Evolutionary conservation across 805 yeast genomes (phyloP), one percentile per base, ranked within the genome.

Genomic region (Yarrowia porcina): DNA sequence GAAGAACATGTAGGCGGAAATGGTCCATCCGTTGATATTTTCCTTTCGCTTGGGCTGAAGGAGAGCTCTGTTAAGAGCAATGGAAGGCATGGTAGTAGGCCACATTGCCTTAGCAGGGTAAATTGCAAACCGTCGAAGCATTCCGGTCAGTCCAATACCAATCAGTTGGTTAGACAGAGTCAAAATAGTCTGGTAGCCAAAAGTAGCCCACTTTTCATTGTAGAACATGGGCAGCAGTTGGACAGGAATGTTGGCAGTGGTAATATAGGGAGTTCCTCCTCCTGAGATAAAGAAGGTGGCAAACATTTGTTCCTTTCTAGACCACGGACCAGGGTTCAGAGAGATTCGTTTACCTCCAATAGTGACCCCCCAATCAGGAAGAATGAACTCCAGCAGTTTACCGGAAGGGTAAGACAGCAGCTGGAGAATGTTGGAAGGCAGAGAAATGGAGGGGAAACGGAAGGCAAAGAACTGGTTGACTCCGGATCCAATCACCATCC

Each of bases 331-430:
- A 4, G 86, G 86, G 67, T 83, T 83, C 64, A 83, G 72, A 5
- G 50, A 28, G n/a, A 45, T 28, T 8, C 50, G 15, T 0, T 17
- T 13, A 5, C 50, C 50, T 11, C 50, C 21, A 15, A 45, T 6
- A 50, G 83, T 78, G 20, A 60, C 36, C 7, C 57, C 41, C 45
- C 67, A 68, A 65, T 69, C 67, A 6, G 70, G 70, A 8, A 68
- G 41, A 7, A 63, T 32, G 35, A 45, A 45, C 11, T 62, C 66
- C 25, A 68, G 54, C 17, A 64, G 56, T 21, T 57, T 38, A 64
- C 89, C 90, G 35, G 82, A 66, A 2, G 89, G 89, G 72, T 77
- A 85, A 3, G 86, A 78, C 65, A 85, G 74, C 63, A 85, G 76
- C 65, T 85, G 83, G 36, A 83, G 78, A 64, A 83, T 85, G 54